These are phyloP conservation scores for Alternaria viburni DNA, from an alignment of 2,329 filamentous ascomycete species.

Conservation along the genomic window DNA sequence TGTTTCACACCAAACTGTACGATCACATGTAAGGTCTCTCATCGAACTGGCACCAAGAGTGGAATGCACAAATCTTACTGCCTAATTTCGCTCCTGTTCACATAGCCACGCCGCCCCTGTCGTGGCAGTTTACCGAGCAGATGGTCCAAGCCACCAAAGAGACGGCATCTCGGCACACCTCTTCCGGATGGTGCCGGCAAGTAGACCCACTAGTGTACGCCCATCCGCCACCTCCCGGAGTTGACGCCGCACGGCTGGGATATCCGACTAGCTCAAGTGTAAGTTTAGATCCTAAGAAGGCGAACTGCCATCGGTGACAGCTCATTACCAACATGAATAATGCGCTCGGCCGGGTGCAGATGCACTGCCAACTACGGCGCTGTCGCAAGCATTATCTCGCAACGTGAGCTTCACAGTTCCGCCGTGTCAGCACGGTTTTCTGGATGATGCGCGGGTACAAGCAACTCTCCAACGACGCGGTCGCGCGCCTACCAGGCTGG, in stretches of 20 bases:
- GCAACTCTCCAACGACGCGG: not conserved
- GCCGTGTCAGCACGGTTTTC: not conserved
- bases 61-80: not conserved
- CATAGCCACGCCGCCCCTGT: not conserved
- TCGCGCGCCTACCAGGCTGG: not conserved
- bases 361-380: not conserved
- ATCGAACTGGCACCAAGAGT: not conserved
- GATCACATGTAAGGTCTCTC: not conserved
- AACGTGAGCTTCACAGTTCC: not conserved
- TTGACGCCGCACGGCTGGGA: not conserved
- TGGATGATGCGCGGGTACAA: not conserved
- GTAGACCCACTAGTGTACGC: not conserved
- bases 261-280: not conserved
- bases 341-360: not conserved
- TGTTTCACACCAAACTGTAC: not conserved
- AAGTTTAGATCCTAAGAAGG: not conserved
- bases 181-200: not conserved
- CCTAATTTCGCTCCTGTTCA: not conserved
- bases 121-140: not conserved
- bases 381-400: not conserved
- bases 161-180: not conserved
- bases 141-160: not conserved
- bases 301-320: not conserved
- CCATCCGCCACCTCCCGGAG: not conserved
- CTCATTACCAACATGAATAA: not conserved